Conservation (phyloP, 2,329 filamentous ascomycete genomes). For the Diaporthe sp. region DNA sequence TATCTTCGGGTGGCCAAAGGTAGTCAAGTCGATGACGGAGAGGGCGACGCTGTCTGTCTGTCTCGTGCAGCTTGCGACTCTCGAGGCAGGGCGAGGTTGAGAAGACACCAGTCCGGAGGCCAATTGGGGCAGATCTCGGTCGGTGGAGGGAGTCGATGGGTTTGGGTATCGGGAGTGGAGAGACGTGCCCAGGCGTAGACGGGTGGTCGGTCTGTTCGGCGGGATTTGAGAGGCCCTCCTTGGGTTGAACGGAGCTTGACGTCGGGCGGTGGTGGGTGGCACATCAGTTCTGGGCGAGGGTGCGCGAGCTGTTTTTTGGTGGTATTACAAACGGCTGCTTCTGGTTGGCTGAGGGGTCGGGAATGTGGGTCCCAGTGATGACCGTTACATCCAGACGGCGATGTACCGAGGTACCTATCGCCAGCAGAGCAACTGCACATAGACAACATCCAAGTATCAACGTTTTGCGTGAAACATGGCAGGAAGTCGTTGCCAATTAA, state of each 20-base stretch:
- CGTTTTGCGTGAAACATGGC: background rate
- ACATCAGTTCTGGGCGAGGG: background rate
- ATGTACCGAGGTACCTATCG: background rate
- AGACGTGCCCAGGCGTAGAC: constrained; percentile 1
- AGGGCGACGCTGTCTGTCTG: background rate
- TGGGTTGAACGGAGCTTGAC: constrained; percentile 31
- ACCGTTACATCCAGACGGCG: constrained; percentile 4
- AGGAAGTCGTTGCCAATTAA: background rate
- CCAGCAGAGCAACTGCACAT: no score
- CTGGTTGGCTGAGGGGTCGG: constrained; percentile 40
- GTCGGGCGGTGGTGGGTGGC: constrained; percentile 16
- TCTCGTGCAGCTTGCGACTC: constrained; percentile 15
- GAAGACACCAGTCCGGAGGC: background rate
- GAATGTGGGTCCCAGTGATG: background rate
- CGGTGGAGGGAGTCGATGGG: constrained; percentile 7
- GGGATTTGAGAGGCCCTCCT: background rate
- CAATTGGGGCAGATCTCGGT: constrained; percentile 5
- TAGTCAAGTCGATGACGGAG: background rate
- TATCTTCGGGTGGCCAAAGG: background rate
- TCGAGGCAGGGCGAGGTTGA: background rate
- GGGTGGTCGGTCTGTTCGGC: constrained; percentile 15
- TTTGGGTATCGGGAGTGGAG: constrained; percentile 29
- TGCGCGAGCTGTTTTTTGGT: constrained; percentile 34
- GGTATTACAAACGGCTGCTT: constrained; percentile 41
- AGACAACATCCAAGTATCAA: background rate